Base-by-base conservation (phyloP, 495 filamentous ascomycete genomes). In the Neurospora discreta region DNA sequence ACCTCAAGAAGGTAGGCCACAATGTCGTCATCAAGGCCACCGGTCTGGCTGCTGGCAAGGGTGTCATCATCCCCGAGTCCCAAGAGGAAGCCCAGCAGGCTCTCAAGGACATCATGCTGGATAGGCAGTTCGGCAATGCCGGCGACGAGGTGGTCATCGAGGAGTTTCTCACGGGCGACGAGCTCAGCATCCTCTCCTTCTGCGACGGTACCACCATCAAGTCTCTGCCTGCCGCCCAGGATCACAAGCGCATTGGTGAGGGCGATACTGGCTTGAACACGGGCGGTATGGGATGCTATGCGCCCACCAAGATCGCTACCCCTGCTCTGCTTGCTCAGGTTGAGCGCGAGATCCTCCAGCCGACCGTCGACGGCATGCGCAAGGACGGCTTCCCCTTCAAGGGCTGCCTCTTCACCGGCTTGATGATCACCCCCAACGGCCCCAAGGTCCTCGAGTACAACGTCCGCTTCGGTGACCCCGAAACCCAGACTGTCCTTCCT, bases 201-300 rank as follows among this genome's bases (percentile, higher is more conserved):
- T 90, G 89, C 75, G 95, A 99, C 77, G 95, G 95, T 36, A 91
- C 91, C 75, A 93, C 91, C 4, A 91, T 97, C 74, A 87, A 86
- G 76, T 92, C 90, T 11, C 86, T 98, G n/a, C 93, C 94, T 43
- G 89, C 96, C 1, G 95, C 95, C 13, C 95, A 99, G 78, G 95
- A 99, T 79, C 95, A 98, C 83, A 99, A 99, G 85, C 88, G 92
- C 68, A 92, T 97, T 69, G 91, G 90, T 70, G 96, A 99, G 77
- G 93, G 92, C 69, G 95, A 99, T 77, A 86, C 88, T 42, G 95
- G 95, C 3, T 92, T 93, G 23, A 99, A 98, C 83, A 99, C 95
- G 8, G 96, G 95, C 68, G 96, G 95, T 16, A 98, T 99, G 95
- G 95, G 95, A 71, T 96, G 93, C 81, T 99, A 99, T 82, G 93